Conservation (phyloP, 2,329 filamentous ascomycete species). For the Proliferodiscus dingleyae region DNA sequence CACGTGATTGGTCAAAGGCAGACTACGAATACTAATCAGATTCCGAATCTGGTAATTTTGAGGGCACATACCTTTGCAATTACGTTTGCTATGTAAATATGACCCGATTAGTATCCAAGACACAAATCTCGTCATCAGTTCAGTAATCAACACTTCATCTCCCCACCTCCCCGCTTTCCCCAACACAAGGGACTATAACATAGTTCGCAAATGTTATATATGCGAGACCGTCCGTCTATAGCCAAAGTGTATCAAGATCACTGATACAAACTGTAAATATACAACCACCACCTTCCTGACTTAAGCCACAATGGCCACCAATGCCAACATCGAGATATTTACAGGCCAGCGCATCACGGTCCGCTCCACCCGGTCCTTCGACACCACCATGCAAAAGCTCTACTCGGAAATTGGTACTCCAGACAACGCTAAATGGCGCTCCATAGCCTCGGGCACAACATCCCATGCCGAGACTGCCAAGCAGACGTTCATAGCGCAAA, state of each 20-base stretch:
- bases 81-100: too few relatives aligned
- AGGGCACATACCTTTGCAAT: too few relatives aligned
- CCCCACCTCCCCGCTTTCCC: neutral
- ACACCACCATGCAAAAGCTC: constrained; percentile 11
- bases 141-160: neutral
- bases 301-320: neutral
- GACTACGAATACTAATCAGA: too few relatives aligned
- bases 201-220: too few relatives aligned
- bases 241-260: too few relatives aligned
- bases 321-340: constrained; percentile 2
- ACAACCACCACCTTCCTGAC: too few relatives aligned
- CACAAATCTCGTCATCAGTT: neutral
- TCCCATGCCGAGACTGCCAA: constrained; percentile 1
- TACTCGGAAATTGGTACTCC: constrained; percentile 18
- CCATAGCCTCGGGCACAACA: constrained; percentile 6
- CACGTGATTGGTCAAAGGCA: too few relatives aligned
- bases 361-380: constrained; percentile 8
- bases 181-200: too few relatives aligned
- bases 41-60: too few relatives aligned
- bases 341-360: constrained; percentile 6
- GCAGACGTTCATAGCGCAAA: constrained; percentile 8
- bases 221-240: too few relatives aligned
- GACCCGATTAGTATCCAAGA: too few relatives aligned
- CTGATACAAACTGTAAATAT: too few relatives aligned
- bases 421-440: neutral